These are phyloP conservation scores for Boletus rubropictus DNA, from an alignment of 768 basidiomycete genomes.

Conservation along the genomic window DNA sequence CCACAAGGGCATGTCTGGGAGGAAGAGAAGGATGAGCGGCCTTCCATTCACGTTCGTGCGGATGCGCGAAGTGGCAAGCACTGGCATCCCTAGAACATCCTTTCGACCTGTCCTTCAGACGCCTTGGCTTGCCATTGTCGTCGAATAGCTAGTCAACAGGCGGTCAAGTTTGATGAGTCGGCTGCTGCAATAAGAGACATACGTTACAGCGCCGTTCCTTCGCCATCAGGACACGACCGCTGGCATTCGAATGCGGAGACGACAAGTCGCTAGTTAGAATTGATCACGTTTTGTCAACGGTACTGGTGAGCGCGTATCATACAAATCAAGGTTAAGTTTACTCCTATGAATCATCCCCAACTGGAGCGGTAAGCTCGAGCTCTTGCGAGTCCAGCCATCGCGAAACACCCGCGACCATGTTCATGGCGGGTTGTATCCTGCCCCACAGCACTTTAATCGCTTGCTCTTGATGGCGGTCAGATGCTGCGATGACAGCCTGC, in stretches of 20 bases:
- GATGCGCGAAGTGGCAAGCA: slow-evolving; percentile 29
- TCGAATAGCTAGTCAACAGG: slow-evolving; percentile 22
- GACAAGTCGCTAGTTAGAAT: not conserved
- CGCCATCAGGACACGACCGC: not conserved
- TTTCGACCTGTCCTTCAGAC: slow-evolving; percentile 13
- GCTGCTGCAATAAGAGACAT: slow-evolving; percentile 8
- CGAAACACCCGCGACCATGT: slow-evolving; percentile 27
- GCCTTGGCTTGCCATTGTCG: slow-evolving; percentile 24
- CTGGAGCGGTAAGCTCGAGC: slow-evolving; percentile 18
- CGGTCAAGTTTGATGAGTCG: slow-evolving; percentile 2
- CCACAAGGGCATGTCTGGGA: slow-evolving; percentile 16
- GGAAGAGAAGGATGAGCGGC: slow-evolving; percentile 25
- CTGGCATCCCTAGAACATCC: slow-evolving; percentile 21
- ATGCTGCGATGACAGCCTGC: slow-evolving; percentile 5
- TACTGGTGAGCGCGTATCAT: slow-evolving; percentile 6
- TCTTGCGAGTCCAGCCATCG: slow-evolving; percentile 29
- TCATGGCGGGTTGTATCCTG: slow-evolving; percentile 28
- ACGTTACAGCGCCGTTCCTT: slow-evolving; percentile 30
- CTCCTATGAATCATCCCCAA: not conserved
- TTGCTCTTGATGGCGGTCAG: slow-evolving; percentile 21
- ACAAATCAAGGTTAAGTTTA: slow-evolving; percentile 12
- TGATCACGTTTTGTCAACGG: not conserved
- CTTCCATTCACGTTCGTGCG: slow-evolving; percentile 30
- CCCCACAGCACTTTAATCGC: slow-evolving; percentile 23
- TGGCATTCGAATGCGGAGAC: no score